Conservation (phyloP, 2,329 filamentous ascomycete genomes). For the Cryphonectria parasitica region DNA sequence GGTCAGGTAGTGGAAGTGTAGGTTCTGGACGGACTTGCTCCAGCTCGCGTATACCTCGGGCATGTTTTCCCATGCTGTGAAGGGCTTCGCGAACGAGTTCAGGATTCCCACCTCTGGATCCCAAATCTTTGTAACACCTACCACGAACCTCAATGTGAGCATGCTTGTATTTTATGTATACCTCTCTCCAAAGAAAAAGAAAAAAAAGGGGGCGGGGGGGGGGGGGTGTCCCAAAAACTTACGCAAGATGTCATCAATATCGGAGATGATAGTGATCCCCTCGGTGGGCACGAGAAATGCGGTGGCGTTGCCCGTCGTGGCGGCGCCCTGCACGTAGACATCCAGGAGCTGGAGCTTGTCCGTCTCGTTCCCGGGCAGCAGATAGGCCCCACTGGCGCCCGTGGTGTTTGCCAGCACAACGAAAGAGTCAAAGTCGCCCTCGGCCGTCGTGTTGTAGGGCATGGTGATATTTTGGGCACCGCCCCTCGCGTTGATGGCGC, state of each 20-base stretch:
- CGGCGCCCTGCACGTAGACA: slow-evolving; percentile 64
- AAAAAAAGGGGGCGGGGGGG: too few species aligned
- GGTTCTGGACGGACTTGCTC: slow-evolving; percentile 65
- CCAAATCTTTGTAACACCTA: slow-evolving; percentile 74
- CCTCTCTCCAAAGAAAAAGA: too few species aligned
- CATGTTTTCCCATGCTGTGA: slow-evolving; percentile 78
- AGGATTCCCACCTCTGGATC: slow-evolving; percentile 73
- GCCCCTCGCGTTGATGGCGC: slow-evolving; percentile 55
- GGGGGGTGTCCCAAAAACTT: background rate
- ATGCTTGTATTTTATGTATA: background rate
- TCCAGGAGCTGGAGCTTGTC: slow-evolving; percentile 68
- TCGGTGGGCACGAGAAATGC: slow-evolving; percentile 73
- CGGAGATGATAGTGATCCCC: slow-evolving; percentile 74
- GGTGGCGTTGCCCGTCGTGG: slow-evolving; percentile 71
- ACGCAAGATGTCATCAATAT: slow-evolving; percentile 82
- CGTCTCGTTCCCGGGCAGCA: slow-evolving; percentile 68
- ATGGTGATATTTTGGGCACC: slow-evolving; percentile 66
- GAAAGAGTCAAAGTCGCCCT: slow-evolving; percentile 77
- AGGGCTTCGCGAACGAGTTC: slow-evolving; percentile 75
- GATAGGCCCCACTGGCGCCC: slow-evolving; percentile 49
- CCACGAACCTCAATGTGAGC: background rate
- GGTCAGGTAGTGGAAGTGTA: slow-evolving; percentile 82
- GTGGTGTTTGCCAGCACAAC: slow-evolving; percentile 63
- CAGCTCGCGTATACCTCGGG: slow-evolving; percentile 78
- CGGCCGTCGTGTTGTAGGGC: slow-evolving; percentile 65